Evolutionary conservation across 2,329 filamentous ascomycete species (phyloP), one percentile per base, ranked within the genome.

Genomic region (Aureobasidium melanogenum): DNA sequence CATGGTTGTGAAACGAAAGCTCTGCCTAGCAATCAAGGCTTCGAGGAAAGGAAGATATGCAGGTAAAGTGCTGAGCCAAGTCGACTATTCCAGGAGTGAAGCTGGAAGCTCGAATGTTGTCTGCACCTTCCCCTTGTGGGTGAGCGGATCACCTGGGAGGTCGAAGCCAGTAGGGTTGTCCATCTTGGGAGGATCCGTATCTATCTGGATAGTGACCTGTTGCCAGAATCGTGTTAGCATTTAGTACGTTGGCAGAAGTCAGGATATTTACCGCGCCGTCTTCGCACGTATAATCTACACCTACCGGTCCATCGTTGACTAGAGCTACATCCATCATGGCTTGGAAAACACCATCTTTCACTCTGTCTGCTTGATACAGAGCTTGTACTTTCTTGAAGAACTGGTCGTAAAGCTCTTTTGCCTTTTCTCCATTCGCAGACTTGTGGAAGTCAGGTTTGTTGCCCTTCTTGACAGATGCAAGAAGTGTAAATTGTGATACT

Each of bases 261-360:
- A 62, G 66, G 69, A 68, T 71, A 68, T 75, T 70, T 82, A 83
- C 81, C 79, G 77, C 80, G 73, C 77, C 78, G 71, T 84, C 80
- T 68, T 79, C 74, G 75, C 79, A 83, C 73, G 74, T 74, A 74
- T 79, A 83, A 72, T 83, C 77, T 67, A 82, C 72, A 83, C 83
- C 79, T 82, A 87, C 84, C 77, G 84, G 84, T 69, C 84, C 84
- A 69, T 97, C 93, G 67, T 97, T 97, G 54, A 97, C 86, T 32
- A 97, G 76, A 52, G 89, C 88, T 62, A 99, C 93, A 70, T 97
- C 88, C 94, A 99, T 99, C 92, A 96, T 97, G 54, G 94, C 94
- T 71, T 96, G 93, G 73, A 99, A 99, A 32, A 93, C 85, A n/a
- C 95, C 94, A 72, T 99, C 88, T 72, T 96, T 91, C 62, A 99